Percentiles rank a stretch among this genome's conserved stretches.
These are phyloP conservation scores for Ogataea pini DNA, from an alignment of 805 yeast species.

Conservation along the genomic window DNA sequence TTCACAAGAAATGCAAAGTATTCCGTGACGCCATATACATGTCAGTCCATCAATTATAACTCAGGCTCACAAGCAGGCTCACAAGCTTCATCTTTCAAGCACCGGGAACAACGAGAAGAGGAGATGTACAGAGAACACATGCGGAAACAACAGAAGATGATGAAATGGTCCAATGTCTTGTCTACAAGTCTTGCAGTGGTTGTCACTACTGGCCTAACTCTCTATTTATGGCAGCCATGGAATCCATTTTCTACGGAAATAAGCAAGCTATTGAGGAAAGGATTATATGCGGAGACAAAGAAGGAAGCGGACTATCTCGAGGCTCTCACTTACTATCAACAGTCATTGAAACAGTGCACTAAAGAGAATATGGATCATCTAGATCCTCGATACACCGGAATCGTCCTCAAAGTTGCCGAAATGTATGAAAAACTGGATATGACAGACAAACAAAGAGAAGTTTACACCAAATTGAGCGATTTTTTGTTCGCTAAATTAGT, in stretches of 20 bases:
- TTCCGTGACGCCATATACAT: neutral
- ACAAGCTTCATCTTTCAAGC: neutral
- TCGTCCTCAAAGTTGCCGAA: slow-evolving; percentile 83
- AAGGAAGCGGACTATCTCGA: slow-evolving; percentile 61
- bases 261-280: slow-evolving; percentile 71
- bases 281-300: slow-evolving; percentile 80
- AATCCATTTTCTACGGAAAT: slow-evolving; percentile 44
- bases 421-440: slow-evolving; percentile 73
- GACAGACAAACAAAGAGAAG: slow-evolving; percentile 61
- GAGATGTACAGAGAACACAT: slow-evolving; percentile 9
- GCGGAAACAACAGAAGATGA: slow-evolving; percentile 13
- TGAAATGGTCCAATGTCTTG: slow-evolving; percentile 18
- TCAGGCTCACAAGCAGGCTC: neutral
- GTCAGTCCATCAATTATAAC: neutral
- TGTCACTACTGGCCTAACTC: slow-evolving; percentile 19
- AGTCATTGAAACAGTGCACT: slow-evolving; percentile 68
- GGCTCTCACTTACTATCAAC: slow-evolving; percentile 72
- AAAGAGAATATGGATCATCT: slow-evolving; percentile 54
- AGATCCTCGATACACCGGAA: slow-evolving; percentile 84
- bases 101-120: slow-evolving; percentile 14
- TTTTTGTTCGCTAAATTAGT: slow-evolving; percentile 31
- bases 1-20: neutral
- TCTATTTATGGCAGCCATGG: slow-evolving; percentile 39
- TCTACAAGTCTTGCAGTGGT: slow-evolving; percentile 20
- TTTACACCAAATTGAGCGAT: slow-evolving; percentile 41